These are phyloP conservation scores for Pholiota conissans DNA, from an alignment of 768 basidiomycete species.

Conservation along the genomic window DNA sequence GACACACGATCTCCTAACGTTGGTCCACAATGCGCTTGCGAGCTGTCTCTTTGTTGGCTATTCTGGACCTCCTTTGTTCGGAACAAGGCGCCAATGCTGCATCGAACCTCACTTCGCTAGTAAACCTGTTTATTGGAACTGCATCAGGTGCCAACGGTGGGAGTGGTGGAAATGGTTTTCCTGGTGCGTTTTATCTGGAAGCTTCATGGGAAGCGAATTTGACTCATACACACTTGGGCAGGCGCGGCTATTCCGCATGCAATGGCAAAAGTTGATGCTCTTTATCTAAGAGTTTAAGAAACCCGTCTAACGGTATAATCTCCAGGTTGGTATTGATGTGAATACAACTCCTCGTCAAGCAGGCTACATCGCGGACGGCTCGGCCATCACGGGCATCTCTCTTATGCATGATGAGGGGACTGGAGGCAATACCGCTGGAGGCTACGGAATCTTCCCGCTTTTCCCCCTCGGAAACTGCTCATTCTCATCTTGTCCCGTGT, in stretches of 20 bases:
- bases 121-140: slow-evolving; percentile 53
- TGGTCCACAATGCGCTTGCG: not conserved
- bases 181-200: slow-evolving; percentile 28
- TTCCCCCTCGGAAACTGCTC: slow-evolving; percentile 44
- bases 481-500: slow-evolving; percentile 43
- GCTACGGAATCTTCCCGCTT: slow-evolving; percentile 52
- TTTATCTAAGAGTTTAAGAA: not conserved
- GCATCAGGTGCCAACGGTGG: slow-evolving; percentile 44
- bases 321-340: slow-evolving; percentile 51
- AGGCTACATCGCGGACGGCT: slow-evolving; percentile 49
- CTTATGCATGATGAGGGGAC: slow-evolving; percentile 57
- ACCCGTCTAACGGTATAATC: not conserved
- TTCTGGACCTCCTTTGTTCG: not conserved
- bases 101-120: slow-evolving; percentile 41
- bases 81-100: slow-evolving; percentile 1
- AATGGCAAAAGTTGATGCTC: slow-evolving; percentile 44
- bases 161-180: slow-evolving; percentile 50
- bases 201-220: not conserved
- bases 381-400: slow-evolving; percentile 44
- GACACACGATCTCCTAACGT: not conserved
- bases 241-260: slow-evolving; percentile 49
- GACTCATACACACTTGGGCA: slow-evolving; percentile 8
- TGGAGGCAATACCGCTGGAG: slow-evolving; percentile 49
- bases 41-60: not conserved
- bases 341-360: slow-evolving; percentile 49